These are phyloP conservation scores for Babesia ovis DNA, from an alignment of 169 alveolate species.

Conservation along the genomic window DNA sequence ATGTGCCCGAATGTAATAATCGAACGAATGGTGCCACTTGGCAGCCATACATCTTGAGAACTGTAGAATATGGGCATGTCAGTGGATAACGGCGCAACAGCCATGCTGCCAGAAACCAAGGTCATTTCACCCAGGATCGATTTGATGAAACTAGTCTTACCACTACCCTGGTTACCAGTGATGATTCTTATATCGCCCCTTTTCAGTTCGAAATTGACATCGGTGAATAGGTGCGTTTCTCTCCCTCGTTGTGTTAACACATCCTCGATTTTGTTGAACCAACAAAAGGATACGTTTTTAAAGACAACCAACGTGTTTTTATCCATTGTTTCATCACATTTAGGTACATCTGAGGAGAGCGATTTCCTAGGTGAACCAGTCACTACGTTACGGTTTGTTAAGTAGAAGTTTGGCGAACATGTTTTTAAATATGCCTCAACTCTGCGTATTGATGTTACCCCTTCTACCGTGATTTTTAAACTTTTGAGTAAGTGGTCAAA, in stretches of 20 bases:
- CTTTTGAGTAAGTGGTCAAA: slow-evolving; percentile 29
- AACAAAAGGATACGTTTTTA: slow-evolving; percentile 43
- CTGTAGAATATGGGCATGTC: slow-evolving; percentile 66
- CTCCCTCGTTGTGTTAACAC: neutral
- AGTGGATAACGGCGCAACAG: slow-evolving; percentile 55
- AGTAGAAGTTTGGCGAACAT: slow-evolving; percentile 60
- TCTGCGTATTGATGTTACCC: slow-evolving; percentile 26
- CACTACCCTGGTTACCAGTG: slow-evolving; percentile 64
- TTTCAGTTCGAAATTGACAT: slow-evolving; percentile 31
- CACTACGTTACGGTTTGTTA: slow-evolving; percentile 3
- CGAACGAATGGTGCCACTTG: slow-evolving; percentile 50
- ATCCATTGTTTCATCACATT: neutral
- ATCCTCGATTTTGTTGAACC: slow-evolving; percentile 23
- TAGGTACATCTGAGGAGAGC: neutral
- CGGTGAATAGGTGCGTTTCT: neutral
- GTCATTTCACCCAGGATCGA: slow-evolving; percentile 65
- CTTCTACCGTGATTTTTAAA: slow-evolving; percentile 23
- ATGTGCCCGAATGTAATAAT: slow-evolving; percentile 43
- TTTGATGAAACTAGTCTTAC: slow-evolving; percentile 63
- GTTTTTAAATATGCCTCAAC: slow-evolving; percentile 23
- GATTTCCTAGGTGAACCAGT: neutral
- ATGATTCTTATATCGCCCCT: slow-evolving; percentile 53
- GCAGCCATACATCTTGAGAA: slow-evolving; percentile 64
- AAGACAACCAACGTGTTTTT: slow-evolving; percentile 28
- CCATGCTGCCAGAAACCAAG: slow-evolving; percentile 65